Evolutionary conservation across 805 yeast species (phyloP), one percentile per base, ranked within the genome.

Genomic region (Isabelozyma rhagii): DNA sequence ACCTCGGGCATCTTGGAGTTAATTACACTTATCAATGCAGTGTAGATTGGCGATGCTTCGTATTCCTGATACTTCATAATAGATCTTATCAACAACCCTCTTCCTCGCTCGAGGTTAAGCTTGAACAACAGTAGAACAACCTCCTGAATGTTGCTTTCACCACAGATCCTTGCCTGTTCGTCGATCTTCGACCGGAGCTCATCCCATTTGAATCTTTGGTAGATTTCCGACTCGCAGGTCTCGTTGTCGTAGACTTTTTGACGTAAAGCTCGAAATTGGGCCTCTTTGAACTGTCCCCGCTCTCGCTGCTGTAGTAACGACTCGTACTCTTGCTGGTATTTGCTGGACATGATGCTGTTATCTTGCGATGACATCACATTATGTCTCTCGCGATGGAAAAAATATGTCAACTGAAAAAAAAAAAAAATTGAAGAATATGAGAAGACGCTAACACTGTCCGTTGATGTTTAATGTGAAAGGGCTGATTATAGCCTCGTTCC

Each of bases 1-100:
- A 89, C 67, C 36, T 79, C 79, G 0, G 96, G 94, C 3, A 88
- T 62, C 55, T 85, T 81, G 5, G 87, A 77, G 63, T 87, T 86
- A 9, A 90, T 46, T 0, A 85, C 75, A 1, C 85, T 75, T 0
- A 80, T 74, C 36, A 90, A 57, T 0, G 87, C 69, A 0, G 91
- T 82, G 55, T 79, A 84, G 0, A 78, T 74, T 0, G 80, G 65
- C 0, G 87, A 54, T 43, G 28, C 39, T 14, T 31, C 75, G 51
- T 63, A 69, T 0, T 69, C 55, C 57, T 82, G 87, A 0, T 79
- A 74, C 44, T 75, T 75, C 77, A 87, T 80, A 2, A 88, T 46
- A 40, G 78, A 67, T 45, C 83, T 72, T n/a, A 80, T 80, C 8
- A 88, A 63, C 1, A 85, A 54, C 0, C 92, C 92, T 31, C 75